Evolutionary conservation across 2,329 filamentous ascomycete species (phyloP).

Genomic region (Geosmithia morbida): DNA sequence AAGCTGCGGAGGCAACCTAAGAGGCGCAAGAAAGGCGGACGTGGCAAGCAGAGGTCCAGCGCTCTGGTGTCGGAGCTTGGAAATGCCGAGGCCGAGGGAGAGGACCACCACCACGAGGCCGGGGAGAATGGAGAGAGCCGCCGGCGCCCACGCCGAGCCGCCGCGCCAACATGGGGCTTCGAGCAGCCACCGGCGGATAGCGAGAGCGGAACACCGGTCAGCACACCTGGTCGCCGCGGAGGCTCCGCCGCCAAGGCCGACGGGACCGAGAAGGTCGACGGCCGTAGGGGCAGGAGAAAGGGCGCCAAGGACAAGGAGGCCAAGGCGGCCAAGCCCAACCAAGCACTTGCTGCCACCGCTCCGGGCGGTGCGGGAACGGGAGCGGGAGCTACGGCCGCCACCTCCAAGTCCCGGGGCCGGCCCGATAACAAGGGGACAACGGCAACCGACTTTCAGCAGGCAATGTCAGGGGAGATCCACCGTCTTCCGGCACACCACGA

Average conservation of each 20-base stretch:
- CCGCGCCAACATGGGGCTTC: constrained; percentile 57
- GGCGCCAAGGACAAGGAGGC: constrained; percentile 21
- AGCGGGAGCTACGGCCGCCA: constrained; percentile 14
- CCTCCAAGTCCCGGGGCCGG: constrained; percentile 24
- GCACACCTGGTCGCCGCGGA: constrained; percentile 41
- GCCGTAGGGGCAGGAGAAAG: constrained; percentile 21
- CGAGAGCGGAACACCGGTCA: constrained; percentile 41
- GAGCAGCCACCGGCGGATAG: constrained; percentile 33
- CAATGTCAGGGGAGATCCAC: constrained; percentile 20
- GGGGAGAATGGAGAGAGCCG: constrained; percentile 46
- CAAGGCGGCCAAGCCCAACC: constrained; percentile 22
- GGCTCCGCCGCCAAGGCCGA: constrained; percentile 25
- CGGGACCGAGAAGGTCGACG: constrained; percentile 28
- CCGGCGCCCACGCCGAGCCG: constrained; percentile 42
- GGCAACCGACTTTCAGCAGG: constrained; percentile 25
- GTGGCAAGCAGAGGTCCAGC: constrained; percentile 45
- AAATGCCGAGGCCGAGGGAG: constrained; percentile 40
- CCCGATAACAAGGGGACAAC: constrained; percentile 14
- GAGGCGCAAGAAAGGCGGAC: constrained; percentile 38
- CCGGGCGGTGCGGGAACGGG: too few species aligned
- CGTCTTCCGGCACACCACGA: constrained; percentile 30
- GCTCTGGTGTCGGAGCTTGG: constrained; percentile 53
- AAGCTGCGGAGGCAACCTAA: constrained; percentile 53
- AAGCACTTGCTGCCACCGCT: constrained; percentile 28
- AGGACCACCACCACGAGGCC: constrained; percentile 35